Evolutionary conservation across 1,284 basidiomycete species (phyloP).

Genomic region (Microstroma glucosiphilum): DNA sequence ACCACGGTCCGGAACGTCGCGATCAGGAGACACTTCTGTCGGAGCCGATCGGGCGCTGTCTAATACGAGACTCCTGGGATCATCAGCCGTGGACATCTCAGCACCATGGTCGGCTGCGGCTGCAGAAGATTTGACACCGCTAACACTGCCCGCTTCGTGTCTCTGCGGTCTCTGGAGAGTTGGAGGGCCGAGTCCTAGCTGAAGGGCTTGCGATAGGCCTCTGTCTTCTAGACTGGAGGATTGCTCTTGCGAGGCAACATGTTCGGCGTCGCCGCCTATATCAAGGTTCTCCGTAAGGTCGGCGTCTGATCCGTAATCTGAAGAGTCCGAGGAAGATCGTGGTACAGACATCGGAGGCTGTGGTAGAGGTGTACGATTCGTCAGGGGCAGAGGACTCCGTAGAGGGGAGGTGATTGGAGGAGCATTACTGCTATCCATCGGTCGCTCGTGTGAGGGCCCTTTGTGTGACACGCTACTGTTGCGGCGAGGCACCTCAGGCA

Average conservation of each 20-base stretch:
- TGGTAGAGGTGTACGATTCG: neutral
- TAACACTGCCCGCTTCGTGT: neutral
- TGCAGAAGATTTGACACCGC: too few species aligned
- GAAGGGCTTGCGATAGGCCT: neutral
- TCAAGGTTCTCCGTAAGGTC: neutral
- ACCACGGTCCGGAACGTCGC: neutral
- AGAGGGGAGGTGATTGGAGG: neutral
- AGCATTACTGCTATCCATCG: neutral
- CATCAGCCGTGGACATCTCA: neutral
- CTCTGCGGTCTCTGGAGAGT: neutral
- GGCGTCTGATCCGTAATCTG: slow-evolving; percentile 2
- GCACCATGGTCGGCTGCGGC: neutral
- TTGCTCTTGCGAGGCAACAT: neutral
- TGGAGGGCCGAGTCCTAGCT: neutral
- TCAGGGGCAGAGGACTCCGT: neutral
- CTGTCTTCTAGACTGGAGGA: too few species aligned
- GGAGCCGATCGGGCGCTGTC: neutral
- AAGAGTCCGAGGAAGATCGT: neutral
- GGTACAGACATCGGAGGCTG: neutral
- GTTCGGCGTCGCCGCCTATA: neutral
- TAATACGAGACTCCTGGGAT: too few species aligned
- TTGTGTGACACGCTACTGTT: neutral
- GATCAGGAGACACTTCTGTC: neutral
- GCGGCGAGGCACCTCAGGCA: slow-evolving; percentile 4
- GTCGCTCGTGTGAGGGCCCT: neutral